Percentiles rank a stretch among this genome's conserved stretches.
Conservation (phyloP, 177 flowering plant species). For the Vitis hybrid region DNA sequence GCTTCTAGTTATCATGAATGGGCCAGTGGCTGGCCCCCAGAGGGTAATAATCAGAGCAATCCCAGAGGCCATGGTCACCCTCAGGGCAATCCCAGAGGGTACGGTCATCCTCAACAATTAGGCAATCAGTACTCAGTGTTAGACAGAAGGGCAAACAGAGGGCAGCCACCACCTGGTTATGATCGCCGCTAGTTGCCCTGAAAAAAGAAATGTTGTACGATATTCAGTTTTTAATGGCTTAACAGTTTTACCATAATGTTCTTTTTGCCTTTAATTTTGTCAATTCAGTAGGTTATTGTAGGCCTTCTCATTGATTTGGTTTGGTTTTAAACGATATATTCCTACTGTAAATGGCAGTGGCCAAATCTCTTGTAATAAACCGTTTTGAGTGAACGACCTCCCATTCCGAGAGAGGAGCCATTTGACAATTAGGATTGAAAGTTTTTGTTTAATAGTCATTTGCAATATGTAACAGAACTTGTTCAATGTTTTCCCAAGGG, state of each 20-base stretch:
- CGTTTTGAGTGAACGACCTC: too few relatives aligned
- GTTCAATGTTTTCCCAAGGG: too few relatives aligned
- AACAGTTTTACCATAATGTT: background rate
- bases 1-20: constrained; percentile 21
- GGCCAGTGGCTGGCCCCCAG: constrained; percentile 25
- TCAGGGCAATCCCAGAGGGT: constrained; percentile 5
- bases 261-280: background rate
- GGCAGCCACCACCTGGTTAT: constrained; percentile 37
- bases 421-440: too few relatives aligned
- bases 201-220: constrained; percentile 15
- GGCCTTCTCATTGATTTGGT: background rate
- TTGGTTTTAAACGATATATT: background rate
- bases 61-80: constrained; percentile 29
- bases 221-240: constrained; percentile 6
- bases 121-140: constrained; percentile 40
- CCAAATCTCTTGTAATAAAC: background rate
- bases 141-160: constrained; percentile 35
- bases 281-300: background rate
- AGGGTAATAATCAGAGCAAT: constrained; percentile 18
- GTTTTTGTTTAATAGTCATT: too few relatives aligned
- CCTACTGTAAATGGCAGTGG: background rate
- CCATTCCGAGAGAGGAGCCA: too few relatives aligned
- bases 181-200: constrained; percentile 21
- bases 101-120: constrained; percentile 17
- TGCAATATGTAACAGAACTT: too few relatives aligned